Conservation (phyloP, 805 yeast species). For the Suhomyces sp. region DNA sequence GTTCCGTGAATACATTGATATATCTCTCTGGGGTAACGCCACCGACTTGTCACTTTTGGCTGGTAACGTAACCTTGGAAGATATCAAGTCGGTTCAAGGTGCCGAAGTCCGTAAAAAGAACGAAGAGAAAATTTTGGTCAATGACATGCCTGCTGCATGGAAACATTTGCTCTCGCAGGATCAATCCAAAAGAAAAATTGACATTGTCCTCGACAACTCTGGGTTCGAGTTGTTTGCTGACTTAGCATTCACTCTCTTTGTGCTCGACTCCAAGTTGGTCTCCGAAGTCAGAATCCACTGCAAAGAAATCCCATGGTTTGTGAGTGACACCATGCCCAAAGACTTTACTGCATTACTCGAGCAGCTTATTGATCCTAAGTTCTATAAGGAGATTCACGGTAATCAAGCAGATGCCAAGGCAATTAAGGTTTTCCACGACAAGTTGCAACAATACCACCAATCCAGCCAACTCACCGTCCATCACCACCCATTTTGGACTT, state of each 20-base stretch:
- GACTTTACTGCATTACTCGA: constrained; percentile 62
- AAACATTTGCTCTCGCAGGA: constrained; percentile 29
- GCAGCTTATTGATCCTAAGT: constrained; percentile 50
- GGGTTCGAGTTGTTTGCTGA: constrained; percentile 97
- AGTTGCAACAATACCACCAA: constrained; percentile 19
- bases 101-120: constrained; percentile 80
- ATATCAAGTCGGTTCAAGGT: constrained; percentile 88
- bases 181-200: constrained; percentile 50
- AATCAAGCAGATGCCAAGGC: constrained; percentile 18
- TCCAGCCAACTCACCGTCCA: constrained; percentile 21
- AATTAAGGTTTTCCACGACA: constrained; percentile 19
- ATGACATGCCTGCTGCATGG: constrained; percentile 76
- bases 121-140: constrained; percentile 71
- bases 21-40: constrained; percentile 97
- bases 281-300: constrained; percentile 74
- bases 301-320: constrained; percentile 95
- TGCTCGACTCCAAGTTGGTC: constrained; percentile 65
- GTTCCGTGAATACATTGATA: constrained; percentile 80
- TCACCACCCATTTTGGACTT: constrained; percentile 84
- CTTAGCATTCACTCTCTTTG: constrained; percentile 53
- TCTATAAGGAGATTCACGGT: constrained; percentile 46
- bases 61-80: constrained; percentile 78
- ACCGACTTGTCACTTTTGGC: constrained; percentile 89
- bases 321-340: constrained; percentile 86
- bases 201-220: constrained; percentile 85